These are phyloP conservation scores for Moesziomyces sp. DNA, from an alignment of 1,284 basidiomycete species.

Conservation along the genomic window DNA sequence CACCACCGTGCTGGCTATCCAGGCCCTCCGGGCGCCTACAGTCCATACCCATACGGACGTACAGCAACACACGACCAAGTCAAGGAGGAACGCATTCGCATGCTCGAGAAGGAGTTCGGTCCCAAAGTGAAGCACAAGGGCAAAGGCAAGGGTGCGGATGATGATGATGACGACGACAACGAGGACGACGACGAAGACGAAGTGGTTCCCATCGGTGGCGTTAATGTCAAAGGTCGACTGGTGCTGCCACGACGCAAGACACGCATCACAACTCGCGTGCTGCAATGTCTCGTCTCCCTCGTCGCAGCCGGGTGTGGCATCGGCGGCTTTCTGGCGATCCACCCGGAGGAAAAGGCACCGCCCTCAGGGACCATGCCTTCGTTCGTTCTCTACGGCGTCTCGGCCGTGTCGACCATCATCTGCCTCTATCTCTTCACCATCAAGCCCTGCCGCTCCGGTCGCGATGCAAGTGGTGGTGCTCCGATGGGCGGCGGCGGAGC, in stretches of 20 bases:
- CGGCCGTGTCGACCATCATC: conserved; percentile 37
- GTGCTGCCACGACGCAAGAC: conserved; percentile 38
- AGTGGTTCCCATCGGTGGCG: conserved; percentile 34
- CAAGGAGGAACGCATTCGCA: conserved; percentile 58
- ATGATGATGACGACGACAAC: conserved; percentile 28
- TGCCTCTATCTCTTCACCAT: conserved; percentile 46
- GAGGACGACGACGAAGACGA: conserved; percentile 32
- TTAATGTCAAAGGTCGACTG: conserved; percentile 38
- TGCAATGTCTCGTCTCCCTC: conserved; percentile 42
- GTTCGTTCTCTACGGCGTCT: conserved; percentile 48
- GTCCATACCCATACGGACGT: conserved; percentile 20
- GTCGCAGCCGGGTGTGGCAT: conserved; percentile 41
- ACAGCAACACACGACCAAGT: conserved; percentile 30
- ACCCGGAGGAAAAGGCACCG: conserved; percentile 31
- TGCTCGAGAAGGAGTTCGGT: conserved; percentile 61
- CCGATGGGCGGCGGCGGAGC: conserved; percentile 11
- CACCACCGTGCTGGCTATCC: conserved; percentile 10
- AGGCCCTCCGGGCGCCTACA: conserved; percentile 5
- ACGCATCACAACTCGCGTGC: conserved; percentile 30
- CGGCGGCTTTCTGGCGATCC: conserved; percentile 49
- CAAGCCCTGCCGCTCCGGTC: conserved; percentile 33
- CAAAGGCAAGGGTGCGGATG: conserved; percentile 18
- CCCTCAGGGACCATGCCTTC: conserved; percentile 37
- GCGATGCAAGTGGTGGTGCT: conserved; percentile 5
- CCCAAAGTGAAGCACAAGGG: conserved; percentile 42